Conservation (phyloP, 805 yeast species). For the Suhomyces prunicola region DNA sequence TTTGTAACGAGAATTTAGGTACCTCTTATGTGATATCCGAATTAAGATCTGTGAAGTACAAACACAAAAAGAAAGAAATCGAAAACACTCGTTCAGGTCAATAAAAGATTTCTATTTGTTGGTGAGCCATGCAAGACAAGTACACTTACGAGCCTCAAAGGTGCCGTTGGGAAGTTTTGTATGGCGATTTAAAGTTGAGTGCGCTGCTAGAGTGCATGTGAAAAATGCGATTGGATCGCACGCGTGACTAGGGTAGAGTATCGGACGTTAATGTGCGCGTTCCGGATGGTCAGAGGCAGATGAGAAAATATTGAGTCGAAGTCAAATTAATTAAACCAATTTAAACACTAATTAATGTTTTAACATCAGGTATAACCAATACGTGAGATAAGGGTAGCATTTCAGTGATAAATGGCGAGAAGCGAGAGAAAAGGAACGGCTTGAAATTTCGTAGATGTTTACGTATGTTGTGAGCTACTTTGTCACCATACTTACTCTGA, state of each 20-base stretch:
- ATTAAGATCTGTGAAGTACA: neutral
- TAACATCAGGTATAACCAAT: no score
- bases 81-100: neutral
- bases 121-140: neutral
- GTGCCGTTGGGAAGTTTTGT: neutral
- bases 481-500: neutral
- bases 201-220: neutral
- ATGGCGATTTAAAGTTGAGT: neutral
- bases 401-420: neutral
- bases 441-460: neutral
- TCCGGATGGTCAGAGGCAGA: neutral
- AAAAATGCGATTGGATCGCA: neutral
- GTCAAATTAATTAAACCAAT: neutral
- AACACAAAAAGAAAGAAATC: neutral
- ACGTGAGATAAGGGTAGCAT: neutral
- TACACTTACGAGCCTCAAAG: neutral
- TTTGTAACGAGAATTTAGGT: neutral
- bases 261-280: neutral
- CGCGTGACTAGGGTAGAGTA: neutral
- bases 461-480: neutral
- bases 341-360: neutral
- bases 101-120: neutral
- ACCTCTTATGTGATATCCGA: neutral
- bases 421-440: neutral
- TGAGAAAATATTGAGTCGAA: neutral